Conservation (phyloP, 2,329 filamentous ascomycete genomes). For the Microcera coccophila region DNA sequence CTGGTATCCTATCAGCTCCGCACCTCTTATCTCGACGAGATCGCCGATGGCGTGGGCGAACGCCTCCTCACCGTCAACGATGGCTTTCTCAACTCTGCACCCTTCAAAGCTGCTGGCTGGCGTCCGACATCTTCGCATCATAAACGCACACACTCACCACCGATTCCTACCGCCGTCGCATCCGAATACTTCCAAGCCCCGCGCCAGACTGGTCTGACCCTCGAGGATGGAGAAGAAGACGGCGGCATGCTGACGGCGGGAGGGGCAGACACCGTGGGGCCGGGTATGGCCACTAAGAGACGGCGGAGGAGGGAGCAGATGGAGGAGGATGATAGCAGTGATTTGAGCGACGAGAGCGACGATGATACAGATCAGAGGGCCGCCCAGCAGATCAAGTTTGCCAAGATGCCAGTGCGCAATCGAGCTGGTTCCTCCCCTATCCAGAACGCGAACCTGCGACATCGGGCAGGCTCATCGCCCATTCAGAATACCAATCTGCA, state of each 20-base stretch:
- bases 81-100: slow-evolving; percentile 70
- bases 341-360: slow-evolving; percentile 79
- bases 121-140: slow-evolving; percentile 67
- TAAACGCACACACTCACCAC: slow-evolving; percentile 80
- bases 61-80: slow-evolving; percentile 79
- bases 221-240: slow-evolving; percentile 69
- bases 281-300: slow-evolving; percentile 62
- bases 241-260: slow-evolving; percentile 68
- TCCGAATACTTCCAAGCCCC: slow-evolving; percentile 80
- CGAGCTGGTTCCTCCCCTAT: slow-evolving; percentile 86
- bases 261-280: slow-evolving; percentile 64
- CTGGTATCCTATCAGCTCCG: slow-evolving; percentile 80
- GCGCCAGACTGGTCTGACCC: slow-evolving; percentile 57
- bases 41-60: slow-evolving; percentile 81
- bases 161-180: slow-evolving; percentile 76
- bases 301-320: slow-evolving; percentile 67
- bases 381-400: slow-evolving; percentile 89
- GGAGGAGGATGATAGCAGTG: slow-evolving; percentile 82
- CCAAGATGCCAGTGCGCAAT: slow-evolving; percentile 86
- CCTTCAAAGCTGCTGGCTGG: slow-evolving; percentile 83
- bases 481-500: slow-evolving; percentile 63
- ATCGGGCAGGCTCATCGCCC: slow-evolving; percentile 49
- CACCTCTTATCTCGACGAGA: slow-evolving; percentile 72
- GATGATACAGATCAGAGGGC: slow-evolving; percentile 72
- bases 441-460: slow-evolving; percentile 60